Evolutionary conservation across 225 moss, liverwort and hornwort species (phyloP), one percentile per base, ranked within the genome.

Genomic region (Lunularia cruciata): DNA sequence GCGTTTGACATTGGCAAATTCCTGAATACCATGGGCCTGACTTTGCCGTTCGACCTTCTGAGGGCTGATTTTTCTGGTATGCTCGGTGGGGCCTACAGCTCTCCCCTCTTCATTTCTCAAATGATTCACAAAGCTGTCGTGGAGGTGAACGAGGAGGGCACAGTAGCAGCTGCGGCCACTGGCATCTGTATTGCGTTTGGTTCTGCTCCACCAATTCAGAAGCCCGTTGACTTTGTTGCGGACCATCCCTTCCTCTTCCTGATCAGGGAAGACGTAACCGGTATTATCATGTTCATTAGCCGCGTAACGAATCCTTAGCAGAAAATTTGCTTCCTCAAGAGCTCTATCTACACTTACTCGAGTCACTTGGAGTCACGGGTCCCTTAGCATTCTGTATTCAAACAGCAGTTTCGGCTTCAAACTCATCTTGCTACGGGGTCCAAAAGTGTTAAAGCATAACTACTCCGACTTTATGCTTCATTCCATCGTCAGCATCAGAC

Each of bases 241-340:
- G 95, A 96, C 67, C 95, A 96, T 57, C 95, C 95, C 1, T 96
- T 96, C 47, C 56, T 92, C 22, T 92, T 90, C 23, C 63, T 96
- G 9, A 84, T 96, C 69, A 84, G 88, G 63, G 95, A 92, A 46
- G 95, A 96, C 36, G 15, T 80, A 22, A 96, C 90, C 5, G 86
- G 82, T 25, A 80, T 90, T 9, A 69, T 92, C 30, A 37, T 96
- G 45, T 89, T 96, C 71, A 83, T 89, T n/a, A 92, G 95, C 38
- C 78, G 86, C 19, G 86, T 96, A 5, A 65, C 83, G 19, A 83
- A 92, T 73, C 90, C 90, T 25, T 57, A 86, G 33, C 12, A 34
- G 67, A 14, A 38, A 16, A 46, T 0, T 37, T 36, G 30, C 36
- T n/a, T n/a, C n/a, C n/a, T n/a, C n/a, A n/a, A n/a, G n/a, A n/a